Percentiles rank a stretch among this genome's conserved stretches.
Evolutionary conservation across 805 yeast genomes (phyloP).

Genomic region (Scheffersomyces ergatensis): DNA sequence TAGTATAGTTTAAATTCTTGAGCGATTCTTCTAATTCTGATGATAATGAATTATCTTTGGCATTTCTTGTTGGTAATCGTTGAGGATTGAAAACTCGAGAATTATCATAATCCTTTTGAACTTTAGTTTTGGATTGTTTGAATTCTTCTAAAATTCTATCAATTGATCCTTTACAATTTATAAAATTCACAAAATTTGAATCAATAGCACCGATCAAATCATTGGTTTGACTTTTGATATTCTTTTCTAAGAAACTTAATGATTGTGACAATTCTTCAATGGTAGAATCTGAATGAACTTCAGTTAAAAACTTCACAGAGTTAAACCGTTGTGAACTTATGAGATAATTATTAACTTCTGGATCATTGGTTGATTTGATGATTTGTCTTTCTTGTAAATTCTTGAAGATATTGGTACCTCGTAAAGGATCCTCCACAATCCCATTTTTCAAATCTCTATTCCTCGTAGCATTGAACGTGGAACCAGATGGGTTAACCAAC

Average conservation of each 20-base stretch:
- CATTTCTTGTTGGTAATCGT: slow-evolving; percentile 11
- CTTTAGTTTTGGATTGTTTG: slow-evolving; percentile 29
- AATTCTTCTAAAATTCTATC: slow-evolving; percentile 36
- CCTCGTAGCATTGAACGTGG: slow-evolving; percentile 3
- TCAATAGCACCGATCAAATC: slow-evolving; percentile 36
- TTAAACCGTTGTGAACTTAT: slow-evolving; percentile 36
- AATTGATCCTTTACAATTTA: slow-evolving; percentile 36
- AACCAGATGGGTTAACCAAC: slow-evolving; percentile 15
- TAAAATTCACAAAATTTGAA: slow-evolving; percentile 32
- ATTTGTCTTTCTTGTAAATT: slow-evolving; percentile 21
- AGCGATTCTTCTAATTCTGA: slow-evolving; percentile 38
- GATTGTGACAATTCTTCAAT: slow-evolving; percentile 30
- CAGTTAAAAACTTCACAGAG: slow-evolving; percentile 33
- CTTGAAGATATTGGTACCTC: slow-evolving; percentile 25
- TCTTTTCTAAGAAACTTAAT: slow-evolving; percentile 28
- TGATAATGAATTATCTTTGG: slow-evolving; percentile 22
- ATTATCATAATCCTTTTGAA: slow-evolving; percentile 33
- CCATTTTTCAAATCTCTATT: slow-evolving; percentile 3
- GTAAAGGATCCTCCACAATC: slow-evolving; percentile 31
- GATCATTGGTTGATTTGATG: slow-evolving; percentile 26
- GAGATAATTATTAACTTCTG: slow-evolving; percentile 26
- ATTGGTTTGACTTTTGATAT: slow-evolving; percentile 31
- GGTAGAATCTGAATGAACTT: slow-evolving; percentile 35
- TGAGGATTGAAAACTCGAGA: slow-evolving; percentile 37
- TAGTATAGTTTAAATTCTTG: slow-evolving; percentile 34